Evolutionary conservation across 345 rosid species (phyloP), one percentile per base, ranked within the genome.

Genomic region (Excoecaria cochinchinensis): DNA sequence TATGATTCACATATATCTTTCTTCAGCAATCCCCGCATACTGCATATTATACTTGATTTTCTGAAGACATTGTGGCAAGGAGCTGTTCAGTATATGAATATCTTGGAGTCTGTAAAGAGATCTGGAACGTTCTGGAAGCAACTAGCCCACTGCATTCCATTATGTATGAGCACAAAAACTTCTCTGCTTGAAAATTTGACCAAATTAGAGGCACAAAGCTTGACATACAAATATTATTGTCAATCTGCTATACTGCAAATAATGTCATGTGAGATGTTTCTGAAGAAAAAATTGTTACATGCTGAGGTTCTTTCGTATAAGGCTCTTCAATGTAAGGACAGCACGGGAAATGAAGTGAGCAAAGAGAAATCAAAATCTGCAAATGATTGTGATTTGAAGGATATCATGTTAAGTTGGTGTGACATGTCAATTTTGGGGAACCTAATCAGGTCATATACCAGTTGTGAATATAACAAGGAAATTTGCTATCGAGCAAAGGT

Each of bases 51-150:
- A 64, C 87, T 93, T 72, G 81, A 86, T 79, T 86, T 95, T 83
- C 84, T 95, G 53, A 95, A 90, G 89, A 83, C 94, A 61, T 82
- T 90, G 83, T 95, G 99, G 98, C 93, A 91, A 84, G 97, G 94
- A 76, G 98, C 95, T 82, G 90, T 81, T 72, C 93, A 85, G 22
- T 93, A 89, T 76, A 78, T 76, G 1, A 63, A 78, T 74, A 75
- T 90, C 69, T 70, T 91, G 86, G 91, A 89, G 53, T 65, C 72
- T 65, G 74, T 95, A 46, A 90, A 87, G 81, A 81, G 71, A 68
- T 87, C 89, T 69, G 84, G 81, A 60, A 79, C 57, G 71, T 86
- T 91, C 81, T 95, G 96, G 99, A 91, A 86, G 75, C 84, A 84
- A 59, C 73, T 93, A 64, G 85, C 90, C 70, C 72, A 75, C 81